Evolutionary conservation across 2,329 filamentous ascomycete species (phyloP).

Genomic region (Penicillium sp.): DNA sequence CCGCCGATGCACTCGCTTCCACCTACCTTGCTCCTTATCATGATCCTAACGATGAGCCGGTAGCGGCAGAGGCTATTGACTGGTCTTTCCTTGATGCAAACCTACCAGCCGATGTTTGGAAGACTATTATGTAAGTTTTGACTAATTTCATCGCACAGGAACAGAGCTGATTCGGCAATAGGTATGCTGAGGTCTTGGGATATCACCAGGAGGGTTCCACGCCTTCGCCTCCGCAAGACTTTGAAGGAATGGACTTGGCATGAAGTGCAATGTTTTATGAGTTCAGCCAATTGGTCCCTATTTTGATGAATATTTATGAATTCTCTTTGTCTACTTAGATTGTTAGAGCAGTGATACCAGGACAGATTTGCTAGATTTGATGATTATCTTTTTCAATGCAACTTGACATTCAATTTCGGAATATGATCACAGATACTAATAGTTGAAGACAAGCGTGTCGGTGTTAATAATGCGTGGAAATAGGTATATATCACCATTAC

Average conservation of each 20-base stretch:
- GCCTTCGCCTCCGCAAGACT: background rate
- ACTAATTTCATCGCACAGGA: background rate
- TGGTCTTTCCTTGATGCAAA: conserved; percentile 99
- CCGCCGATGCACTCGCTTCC: conserved; percentile 78
- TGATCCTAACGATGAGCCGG: conserved; percentile 92
- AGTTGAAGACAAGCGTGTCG: no score
- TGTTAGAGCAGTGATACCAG: conserved; percentile 1
- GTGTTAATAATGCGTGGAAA: no score
- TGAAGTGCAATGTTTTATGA: background rate
- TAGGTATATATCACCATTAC: no score
- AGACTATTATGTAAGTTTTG: conserved; percentile 91
- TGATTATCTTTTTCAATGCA: no score
- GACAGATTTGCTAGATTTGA: background rate
- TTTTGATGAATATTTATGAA: background rate
- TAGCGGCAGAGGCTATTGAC: conserved; percentile 94
- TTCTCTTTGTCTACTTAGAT: background rate
- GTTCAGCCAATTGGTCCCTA: background rate
- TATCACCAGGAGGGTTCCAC: conserved; percentile 13
- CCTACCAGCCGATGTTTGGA: conserved; percentile 95
- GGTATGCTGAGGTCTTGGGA: conserved; percentile 17
- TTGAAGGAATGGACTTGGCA: conserved; percentile 10
- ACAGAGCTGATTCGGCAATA: background rate
- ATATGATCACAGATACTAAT: no score
- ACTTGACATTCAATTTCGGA: background rate
- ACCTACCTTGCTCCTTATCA: conserved; percentile 96